A percentile compares a stretch with the other conserved stretches of the same genome.
These are phyloP conservation scores for Zygosaccharomyces kombuchaensis DNA, from an alignment of 805 yeast species.

Conservation along the genomic window DNA sequence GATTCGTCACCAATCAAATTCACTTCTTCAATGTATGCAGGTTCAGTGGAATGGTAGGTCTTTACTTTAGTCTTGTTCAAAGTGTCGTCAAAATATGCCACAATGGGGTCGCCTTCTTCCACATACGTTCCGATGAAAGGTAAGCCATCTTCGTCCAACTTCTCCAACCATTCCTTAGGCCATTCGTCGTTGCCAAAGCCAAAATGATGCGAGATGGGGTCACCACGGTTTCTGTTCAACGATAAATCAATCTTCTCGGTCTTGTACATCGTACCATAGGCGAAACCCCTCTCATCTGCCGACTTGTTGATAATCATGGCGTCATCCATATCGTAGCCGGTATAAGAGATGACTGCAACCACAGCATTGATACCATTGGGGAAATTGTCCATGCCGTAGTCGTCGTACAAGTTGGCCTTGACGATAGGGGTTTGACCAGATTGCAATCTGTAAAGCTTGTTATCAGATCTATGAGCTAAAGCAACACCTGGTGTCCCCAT, in stretches of 20 bases:
- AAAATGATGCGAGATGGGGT: slow-evolving; percentile 88
- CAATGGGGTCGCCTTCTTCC: slow-evolving; percentile 93
- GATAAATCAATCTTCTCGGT: slow-evolving; percentile 86
- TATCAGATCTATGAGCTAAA: slow-evolving; percentile 84
- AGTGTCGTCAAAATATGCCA: slow-evolving; percentile 88
- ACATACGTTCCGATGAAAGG: slow-evolving; percentile 85
- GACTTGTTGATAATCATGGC: slow-evolving; percentile 98
- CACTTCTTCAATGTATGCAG: slow-evolving; percentile 93
- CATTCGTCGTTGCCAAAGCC: slow-evolving; percentile 92
- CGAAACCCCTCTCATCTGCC: slow-evolving; percentile 97
- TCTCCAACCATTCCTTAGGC: slow-evolving; percentile 88
- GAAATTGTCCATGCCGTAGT: slow-evolving; percentile 96
- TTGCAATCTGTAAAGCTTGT: slow-evolving; percentile 88
- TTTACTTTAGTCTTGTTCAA: slow-evolving; percentile 86
- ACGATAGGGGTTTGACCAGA: slow-evolving; percentile 97
- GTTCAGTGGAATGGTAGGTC: slow-evolving; percentile 89
- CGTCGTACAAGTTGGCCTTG: slow-evolving; percentile 87
- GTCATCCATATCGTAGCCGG: slow-evolving; percentile 99
- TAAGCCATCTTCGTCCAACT: slow-evolving; percentile 86
- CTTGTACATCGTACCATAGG: slow-evolving; percentile 94
- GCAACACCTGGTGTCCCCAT: slow-evolving; percentile 99
- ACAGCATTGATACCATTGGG: slow-evolving; percentile 98
- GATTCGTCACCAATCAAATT: slow-evolving; percentile 83
- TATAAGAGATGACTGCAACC: slow-evolving; percentile 96
- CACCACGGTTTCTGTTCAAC: slow-evolving; percentile 77